Base-by-base conservation (phyloP, 805 yeast genomes). In the Kluyveromyces nonfermentans region DNA sequence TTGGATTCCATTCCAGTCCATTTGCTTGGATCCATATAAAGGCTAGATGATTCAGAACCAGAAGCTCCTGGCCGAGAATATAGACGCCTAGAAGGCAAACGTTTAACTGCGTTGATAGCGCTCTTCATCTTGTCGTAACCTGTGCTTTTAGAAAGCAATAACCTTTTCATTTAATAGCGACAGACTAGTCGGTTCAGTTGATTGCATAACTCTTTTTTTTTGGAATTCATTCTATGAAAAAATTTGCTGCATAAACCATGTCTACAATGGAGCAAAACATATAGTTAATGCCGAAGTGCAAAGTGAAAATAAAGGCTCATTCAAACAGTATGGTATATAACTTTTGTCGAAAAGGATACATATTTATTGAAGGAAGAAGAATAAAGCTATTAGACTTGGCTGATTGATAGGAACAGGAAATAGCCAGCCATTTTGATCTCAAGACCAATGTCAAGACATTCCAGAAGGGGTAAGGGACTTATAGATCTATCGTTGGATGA, bases 1-100 rank as follows among this genome's bases (percentile, higher is more conserved):
- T 78, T 77, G 14, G 84, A 74, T 12, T 85, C 81, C 46, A 82
- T 68, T 0, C 81, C 84, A 41, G 70, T 67, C 94, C 94, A 84
- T 42, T 74, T 71, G 44, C 75, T 76, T 3, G 94, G 94, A 44
- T 74, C 73, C 47, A 78, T 65, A 52, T 74, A 75, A 21, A 79
- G 61, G 14, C 47, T 49, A 8, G 51, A 28, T 16, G 58, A 35
- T 17, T 46, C 65, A 33, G 51, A 56, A 25, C 41, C 37, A 34
- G 35, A 35, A 8, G 21, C 30, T 10, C 12, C 12, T 25, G 30
- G 12, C 12, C 14, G 12, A 14, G 30, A 38, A 16, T 38, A 34
- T n/a, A 45, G 17, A 36, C 25, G 12, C 21, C 41, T 39, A 15
- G 33, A 28, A 17, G 45, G 34, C 16, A 36, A 42, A 37, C 46